Evolutionary conservation across 257 asterid genomes (phyloP).

Genomic region (Solanum pimpinellifolium): DNA sequence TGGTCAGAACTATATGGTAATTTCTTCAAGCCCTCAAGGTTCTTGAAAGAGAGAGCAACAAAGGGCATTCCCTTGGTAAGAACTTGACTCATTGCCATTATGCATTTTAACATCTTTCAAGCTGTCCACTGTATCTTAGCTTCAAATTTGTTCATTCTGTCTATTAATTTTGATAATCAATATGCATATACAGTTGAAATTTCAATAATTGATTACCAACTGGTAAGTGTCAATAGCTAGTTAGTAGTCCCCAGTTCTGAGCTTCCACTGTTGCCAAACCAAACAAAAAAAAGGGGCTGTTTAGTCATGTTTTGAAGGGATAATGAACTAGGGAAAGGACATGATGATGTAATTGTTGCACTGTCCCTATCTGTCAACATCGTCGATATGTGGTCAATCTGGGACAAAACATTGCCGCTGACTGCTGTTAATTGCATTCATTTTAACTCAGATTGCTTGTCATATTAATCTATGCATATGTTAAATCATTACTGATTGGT

Average conservation of each 20-base stretch:
- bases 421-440: neutral
- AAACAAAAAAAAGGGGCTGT: neutral
- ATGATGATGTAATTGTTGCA: neutral
- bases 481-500: neutral
- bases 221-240: neutral
- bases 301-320: neutral
- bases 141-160: neutral
- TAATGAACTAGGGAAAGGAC: neutral
- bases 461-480: neutral
- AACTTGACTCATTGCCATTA: neutral
- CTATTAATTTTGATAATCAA: neutral
- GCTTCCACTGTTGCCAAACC: neutral
- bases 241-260: neutral
- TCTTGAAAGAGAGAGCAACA: slow-evolving; percentile 82
- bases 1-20: slow-evolving; percentile 66
- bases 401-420: neutral
- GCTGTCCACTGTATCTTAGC: neutral
- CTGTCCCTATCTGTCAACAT: neutral
- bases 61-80: slow-evolving; percentile 84
- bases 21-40: slow-evolving; percentile 79
- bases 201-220: neutral
- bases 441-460: neutral
- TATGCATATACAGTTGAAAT: neutral
- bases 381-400: neutral
- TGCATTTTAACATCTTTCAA: neutral